A percentile compares a stretch with the other conserved stretches of the same genome.
These are phyloP conservation scores for Byssoonygena ceratinophila DNA, from an alignment of 2,329 filamentous ascomycete genomes.

Conservation along the genomic window DNA sequence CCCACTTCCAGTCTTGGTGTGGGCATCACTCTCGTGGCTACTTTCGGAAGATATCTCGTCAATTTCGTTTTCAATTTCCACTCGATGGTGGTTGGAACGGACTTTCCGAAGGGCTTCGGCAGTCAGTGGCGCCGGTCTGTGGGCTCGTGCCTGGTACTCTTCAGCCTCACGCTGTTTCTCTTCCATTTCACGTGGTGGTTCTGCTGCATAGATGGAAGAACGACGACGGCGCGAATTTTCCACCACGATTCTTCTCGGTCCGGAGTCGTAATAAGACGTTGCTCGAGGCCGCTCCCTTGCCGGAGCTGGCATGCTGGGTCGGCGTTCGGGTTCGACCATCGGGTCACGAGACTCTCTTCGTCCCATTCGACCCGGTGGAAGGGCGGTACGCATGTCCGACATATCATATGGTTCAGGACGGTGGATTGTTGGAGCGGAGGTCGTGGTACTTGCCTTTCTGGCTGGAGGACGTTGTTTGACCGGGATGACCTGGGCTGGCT, in stretches of 20 bases:
- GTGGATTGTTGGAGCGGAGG: slow-evolving; percentile 24
- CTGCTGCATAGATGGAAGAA: slow-evolving; percentile 25
- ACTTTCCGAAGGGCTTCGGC: slow-evolving; percentile 14
- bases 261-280: slow-evolving; percentile 26
- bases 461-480: slow-evolving; percentile 19
- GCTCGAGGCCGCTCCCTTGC: slow-evolving; percentile 22
- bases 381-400: slow-evolving; percentile 25
- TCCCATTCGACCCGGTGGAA: slow-evolving; percentile 22
- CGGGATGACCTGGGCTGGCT: slow-evolving; percentile 28
- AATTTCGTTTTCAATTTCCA: slow-evolving; percentile 28
- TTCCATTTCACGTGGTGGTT: slow-evolving; percentile 24
- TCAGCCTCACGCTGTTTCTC: slow-evolving; percentile 31
- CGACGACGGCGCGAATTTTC: slow-evolving; percentile 29
- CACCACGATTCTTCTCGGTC: slow-evolving; percentile 27
- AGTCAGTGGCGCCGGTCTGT: slow-evolving; percentile 18
- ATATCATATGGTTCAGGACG: slow-evolving; percentile 28
- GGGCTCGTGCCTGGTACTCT: slow-evolving; percentile 26
- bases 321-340: slow-evolving; percentile 26
- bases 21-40: slow-evolving; percentile 32
- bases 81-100: slow-evolving; percentile 18
- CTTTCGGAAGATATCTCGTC: slow-evolving; percentile 33
- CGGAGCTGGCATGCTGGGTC: slow-evolving; percentile 23
- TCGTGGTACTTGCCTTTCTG: slow-evolving; percentile 27
- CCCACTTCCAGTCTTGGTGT: slow-evolving; percentile 27
- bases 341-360: slow-evolving; percentile 26